Evolutionary conservation across 2,329 filamentous ascomycete species (phyloP), one percentile per base, ranked within the genome.

Genomic region (Taxawa tesnikishii): DNA sequence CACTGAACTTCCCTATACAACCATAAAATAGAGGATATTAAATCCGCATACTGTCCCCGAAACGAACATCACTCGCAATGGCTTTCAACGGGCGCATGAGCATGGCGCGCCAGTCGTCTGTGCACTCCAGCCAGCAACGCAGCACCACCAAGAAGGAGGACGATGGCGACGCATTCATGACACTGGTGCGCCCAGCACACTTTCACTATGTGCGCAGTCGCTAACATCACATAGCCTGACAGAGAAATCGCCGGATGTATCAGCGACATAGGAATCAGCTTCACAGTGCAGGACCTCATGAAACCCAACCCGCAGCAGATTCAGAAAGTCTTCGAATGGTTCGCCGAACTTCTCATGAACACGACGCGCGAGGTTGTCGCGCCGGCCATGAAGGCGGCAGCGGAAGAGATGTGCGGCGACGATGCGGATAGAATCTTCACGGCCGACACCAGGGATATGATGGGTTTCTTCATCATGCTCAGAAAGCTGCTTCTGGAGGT

Each of bases 291-390:
- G 39, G 88, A 98, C 59, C 70, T 98, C 25, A 77, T 88, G 47
- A 96, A 94, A 53, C 90, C 90, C 4, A 94, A 94, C 47, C 80
- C 90, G 3, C 74, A 88, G 38, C 85, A 94, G 50, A 87, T 96
- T 33, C 90, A 98, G 59, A 85, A 90, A 66, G 85, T 98, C 32
- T 93, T 96, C 53, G 90, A 98, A 67, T 93, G 85, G 80, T 90
- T 98, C 46, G 87, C 85, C 37, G 87, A 94, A 52, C 68, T 94
- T 12, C 72, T 96, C 16, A 83, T 94, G 64, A 94, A 94, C 60
- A 79, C 83, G 33, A 94, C 87, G 21, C 81, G 85, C 46, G 85
- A 94, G 44, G 84, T 85, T 5, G 81, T 98, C 39, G 85, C 94
- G 52, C 90, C 90, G 7, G 85, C 87, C 6, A 94, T 98, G 85